These are phyloP conservation scores for Hypoxylon sp. DNA, from an alignment of 2,329 filamentous ascomycete genomes.

Conservation along the genomic window DNA sequence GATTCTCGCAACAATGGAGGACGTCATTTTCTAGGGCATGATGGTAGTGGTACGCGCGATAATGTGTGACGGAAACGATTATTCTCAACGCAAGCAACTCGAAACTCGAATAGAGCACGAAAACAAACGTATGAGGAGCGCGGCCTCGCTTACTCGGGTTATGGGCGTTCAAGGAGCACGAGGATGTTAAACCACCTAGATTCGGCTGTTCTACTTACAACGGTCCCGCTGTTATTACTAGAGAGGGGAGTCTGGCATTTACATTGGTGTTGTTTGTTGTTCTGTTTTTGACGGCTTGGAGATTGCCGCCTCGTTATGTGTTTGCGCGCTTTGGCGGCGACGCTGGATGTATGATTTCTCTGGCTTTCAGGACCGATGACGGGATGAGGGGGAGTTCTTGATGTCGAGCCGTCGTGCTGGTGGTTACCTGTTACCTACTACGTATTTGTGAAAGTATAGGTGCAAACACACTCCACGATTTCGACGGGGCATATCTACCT, in stretches of 20 bases:
- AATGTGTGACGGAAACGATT: conserved; percentile 26
- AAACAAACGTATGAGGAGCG: neutral
- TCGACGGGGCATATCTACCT: conserved; percentile 1
- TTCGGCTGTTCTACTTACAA: conserved; percentile 32
- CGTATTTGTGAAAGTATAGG: conserved; percentile 8
- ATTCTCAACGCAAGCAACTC: conserved; percentile 20
- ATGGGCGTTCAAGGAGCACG: conserved; percentile 36
- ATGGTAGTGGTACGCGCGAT: conserved; percentile 20
- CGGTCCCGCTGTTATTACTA: conserved; percentile 17
- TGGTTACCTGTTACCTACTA: neutral
- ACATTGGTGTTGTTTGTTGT: too few relatives aligned
- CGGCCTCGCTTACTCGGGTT: conserved; percentile 18
- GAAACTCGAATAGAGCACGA: conserved; percentile 10
- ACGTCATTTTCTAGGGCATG: conserved; percentile 48
- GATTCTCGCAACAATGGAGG: conserved; percentile 59
- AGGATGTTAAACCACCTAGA: conserved; percentile 23
- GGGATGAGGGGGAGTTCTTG: conserved; percentile 3
- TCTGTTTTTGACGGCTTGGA: conserved; percentile 35
- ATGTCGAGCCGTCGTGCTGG: conserved; percentile 11
- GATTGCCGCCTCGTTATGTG: conserved; percentile 19
- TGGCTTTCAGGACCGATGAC: too few relatives aligned
- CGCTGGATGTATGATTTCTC: conserved; percentile 30
- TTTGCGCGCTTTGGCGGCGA: conserved; percentile 9
- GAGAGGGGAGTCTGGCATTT: conserved; percentile 33
- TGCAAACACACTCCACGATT: conserved; percentile 8